These are phyloP conservation scores for Porcisia hertigi DNA, from an alignment of 208 protist species.

Conservation along the genomic window DNA sequence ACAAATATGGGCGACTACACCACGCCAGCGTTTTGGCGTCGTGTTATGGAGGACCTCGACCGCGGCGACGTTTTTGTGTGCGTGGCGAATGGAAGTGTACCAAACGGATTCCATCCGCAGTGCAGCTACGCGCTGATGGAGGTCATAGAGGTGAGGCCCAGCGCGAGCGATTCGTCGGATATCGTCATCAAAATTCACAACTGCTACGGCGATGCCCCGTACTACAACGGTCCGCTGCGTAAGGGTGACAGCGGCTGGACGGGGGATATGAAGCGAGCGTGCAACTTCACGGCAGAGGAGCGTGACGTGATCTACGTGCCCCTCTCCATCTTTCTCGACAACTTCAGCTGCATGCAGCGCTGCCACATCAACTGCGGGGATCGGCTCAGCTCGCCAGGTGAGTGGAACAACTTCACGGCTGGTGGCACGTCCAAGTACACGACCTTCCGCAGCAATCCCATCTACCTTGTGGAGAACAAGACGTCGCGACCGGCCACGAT, in stretches of 20 bases:
- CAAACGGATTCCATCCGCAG: constrained; percentile 69
- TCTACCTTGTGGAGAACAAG: constrained; percentile 86
- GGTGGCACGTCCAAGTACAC: constrained; percentile 83
- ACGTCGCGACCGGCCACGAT: constrained; percentile 60
- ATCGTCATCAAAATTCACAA: constrained; percentile 79
- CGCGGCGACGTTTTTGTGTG: constrained; percentile 78
- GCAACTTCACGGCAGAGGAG: constrained; percentile 47
- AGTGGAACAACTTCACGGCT: constrained; percentile 68
- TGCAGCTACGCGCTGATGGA: constrained; percentile 79
- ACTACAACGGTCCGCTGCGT: constrained; percentile 58
- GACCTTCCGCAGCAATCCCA: constrained; percentile 86
- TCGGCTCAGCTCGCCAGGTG: constrained; percentile 63
- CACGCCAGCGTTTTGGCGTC: constrained; percentile 67
- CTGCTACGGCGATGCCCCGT: constrained; percentile 66
- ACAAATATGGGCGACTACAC: constrained; percentile 77
- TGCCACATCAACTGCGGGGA: constrained; percentile 88
- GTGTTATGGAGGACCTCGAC: constrained; percentile 52
- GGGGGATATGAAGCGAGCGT: constrained; percentile 41
- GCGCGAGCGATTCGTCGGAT: constrained; percentile 47
- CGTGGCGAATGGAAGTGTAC: constrained; percentile 54
- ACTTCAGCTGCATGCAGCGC: constrained; percentile 84
- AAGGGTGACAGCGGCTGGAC: constrained; percentile 53
- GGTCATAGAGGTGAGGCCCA: constrained; percentile 48
- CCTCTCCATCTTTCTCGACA: constrained; percentile 66
- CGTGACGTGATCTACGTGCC: constrained; percentile 62